Percentiles rank a stretch among this genome's conserved stretches.
Conservation (phyloP, 345 rosid genomes). For the Citrus hindsii region DNA sequence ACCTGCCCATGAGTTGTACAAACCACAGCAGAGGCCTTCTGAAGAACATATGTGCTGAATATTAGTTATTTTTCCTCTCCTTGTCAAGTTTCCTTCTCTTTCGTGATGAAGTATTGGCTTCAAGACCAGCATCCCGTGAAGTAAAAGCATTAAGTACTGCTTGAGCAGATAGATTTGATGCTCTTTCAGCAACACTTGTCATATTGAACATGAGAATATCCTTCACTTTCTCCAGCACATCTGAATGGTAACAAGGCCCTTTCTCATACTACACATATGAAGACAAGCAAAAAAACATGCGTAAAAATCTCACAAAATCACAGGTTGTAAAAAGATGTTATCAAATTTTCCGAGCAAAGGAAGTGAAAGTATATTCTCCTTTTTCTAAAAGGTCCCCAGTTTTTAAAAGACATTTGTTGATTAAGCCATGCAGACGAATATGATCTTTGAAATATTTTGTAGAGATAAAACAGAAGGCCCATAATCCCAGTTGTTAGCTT, state of each 20-base stretch:
- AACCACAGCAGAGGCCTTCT: not conserved
- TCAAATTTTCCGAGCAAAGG: not conserved
- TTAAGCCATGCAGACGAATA: not conserved
- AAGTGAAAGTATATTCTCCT: not conserved
- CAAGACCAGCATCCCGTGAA: not conserved
- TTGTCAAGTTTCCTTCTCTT: constrained; percentile 7
- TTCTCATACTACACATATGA: constrained; percentile 28
- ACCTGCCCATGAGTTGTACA: not conserved
- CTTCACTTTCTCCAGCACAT: constrained; percentile 28
- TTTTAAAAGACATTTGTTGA: not conserved
- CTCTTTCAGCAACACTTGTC: constrained; percentile 19
- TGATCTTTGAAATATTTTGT: not conserved
- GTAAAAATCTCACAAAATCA: not conserved
- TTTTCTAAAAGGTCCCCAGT: not conserved
- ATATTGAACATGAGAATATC: constrained; percentile 22
- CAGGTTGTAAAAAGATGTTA: not conserved
- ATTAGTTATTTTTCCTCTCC: not conserved
- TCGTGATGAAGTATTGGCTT: not conserved
- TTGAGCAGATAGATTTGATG: constrained; percentile 5
- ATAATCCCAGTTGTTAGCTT: not conserved
- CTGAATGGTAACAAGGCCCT: constrained; percentile 5
- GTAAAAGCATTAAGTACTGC: not conserved
- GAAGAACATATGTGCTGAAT: not conserved
- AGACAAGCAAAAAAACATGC: not conserved
- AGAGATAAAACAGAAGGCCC: not conserved